Evolutionary conservation across 257 asterid genomes (phyloP).

Genomic region (Solanum medicagineum): DNA sequence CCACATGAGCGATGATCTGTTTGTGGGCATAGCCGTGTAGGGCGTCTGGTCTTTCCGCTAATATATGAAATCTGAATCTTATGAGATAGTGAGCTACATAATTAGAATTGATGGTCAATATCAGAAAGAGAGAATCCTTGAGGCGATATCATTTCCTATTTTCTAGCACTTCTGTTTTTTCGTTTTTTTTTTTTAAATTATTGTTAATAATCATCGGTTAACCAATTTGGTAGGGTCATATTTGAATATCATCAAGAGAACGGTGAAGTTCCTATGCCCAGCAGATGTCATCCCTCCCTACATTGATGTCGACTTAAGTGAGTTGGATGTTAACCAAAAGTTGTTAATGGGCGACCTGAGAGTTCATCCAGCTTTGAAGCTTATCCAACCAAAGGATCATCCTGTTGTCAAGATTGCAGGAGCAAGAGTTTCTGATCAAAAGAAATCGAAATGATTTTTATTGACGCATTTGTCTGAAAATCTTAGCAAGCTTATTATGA

Average conservation of each 20-base stretch:
- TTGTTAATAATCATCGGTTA: neutral
- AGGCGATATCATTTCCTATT: neutral
- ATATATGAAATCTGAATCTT: neutral
- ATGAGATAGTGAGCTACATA: neutral
- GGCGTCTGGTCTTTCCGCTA: too few relatives aligned
- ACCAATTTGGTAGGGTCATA: slow-evolving; percentile 43
- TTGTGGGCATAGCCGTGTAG: too few relatives aligned
- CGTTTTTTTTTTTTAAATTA: neutral
- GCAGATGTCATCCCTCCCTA: slow-evolving; percentile 81
- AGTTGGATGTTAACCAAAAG: slow-evolving; percentile 79
- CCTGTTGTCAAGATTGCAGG: slow-evolving; percentile 40
- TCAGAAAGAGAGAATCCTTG: neutral
- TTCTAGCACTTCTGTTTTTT: neutral
- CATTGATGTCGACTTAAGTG: slow-evolving; percentile 84
- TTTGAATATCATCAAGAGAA: slow-evolving; percentile 71
- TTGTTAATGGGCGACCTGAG: slow-evolving; percentile 61
- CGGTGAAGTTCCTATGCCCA: slow-evolving; percentile 70
- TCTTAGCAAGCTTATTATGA: neutral
- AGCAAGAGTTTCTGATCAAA: slow-evolving; percentile 39
- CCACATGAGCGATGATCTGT: too few relatives aligned
- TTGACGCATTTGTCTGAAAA: neutral
- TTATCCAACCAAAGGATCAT: slow-evolving; percentile 22
- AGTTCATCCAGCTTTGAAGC: slow-evolving; percentile 83
- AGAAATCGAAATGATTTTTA: slow-evolving; percentile 25
- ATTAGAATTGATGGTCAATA: neutral